Evolutionary conservation across 2,329 filamentous ascomycete species (phyloP).

Genomic region (Coniochaeta sp.): DNA sequence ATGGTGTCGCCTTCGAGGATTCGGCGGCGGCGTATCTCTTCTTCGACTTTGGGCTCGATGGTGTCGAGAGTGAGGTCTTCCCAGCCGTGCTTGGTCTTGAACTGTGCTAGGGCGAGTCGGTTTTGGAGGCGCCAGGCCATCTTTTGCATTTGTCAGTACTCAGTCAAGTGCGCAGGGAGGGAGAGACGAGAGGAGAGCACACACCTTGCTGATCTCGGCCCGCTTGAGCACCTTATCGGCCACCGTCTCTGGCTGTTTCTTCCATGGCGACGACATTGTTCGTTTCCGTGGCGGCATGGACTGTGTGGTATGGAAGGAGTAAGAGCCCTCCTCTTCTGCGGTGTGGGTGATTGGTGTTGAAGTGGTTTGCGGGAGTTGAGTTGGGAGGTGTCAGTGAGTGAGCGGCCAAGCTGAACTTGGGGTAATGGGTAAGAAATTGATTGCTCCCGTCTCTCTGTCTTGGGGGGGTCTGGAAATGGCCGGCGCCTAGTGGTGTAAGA

Average conservation of each 20-base stretch:
- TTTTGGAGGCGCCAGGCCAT: constrained; percentile 91
- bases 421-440: constrained; percentile 17
- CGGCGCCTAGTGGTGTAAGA: constrained; percentile 5
- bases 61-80: constrained; percentile 80
- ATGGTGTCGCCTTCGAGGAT: constrained; percentile 67
- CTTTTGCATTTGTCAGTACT: constrained; percentile 38
- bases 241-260: constrained; percentile 57
- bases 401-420: constrained; percentile 7
- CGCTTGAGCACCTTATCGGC: constrained; percentile 64
- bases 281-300: constrained; percentile 15
- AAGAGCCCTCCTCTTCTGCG: neutral
- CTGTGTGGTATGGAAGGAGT: constrained; percentile 12
- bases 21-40: constrained; percentile 64
- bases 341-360: constrained; percentile 8
- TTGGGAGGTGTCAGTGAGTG: neutral
- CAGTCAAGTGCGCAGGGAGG: constrained; percentile 3
- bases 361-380: constrained; percentile 8
- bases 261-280: constrained; percentile 54
- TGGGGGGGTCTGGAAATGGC: constrained; percentile 1
- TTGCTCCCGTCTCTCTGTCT: too few relatives aligned
- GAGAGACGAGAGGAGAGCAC: constrained; percentile 15
- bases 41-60: constrained; percentile 78
- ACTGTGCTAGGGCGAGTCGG: constrained; percentile 88
- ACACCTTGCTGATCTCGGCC: constrained; percentile 70
- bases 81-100: constrained; percentile 95